Evolutionary conservation across 192 early-diverging fungal species (phyloP), one percentile per base, ranked within the genome.

Genomic region (Backusella psychrophila): DNA sequence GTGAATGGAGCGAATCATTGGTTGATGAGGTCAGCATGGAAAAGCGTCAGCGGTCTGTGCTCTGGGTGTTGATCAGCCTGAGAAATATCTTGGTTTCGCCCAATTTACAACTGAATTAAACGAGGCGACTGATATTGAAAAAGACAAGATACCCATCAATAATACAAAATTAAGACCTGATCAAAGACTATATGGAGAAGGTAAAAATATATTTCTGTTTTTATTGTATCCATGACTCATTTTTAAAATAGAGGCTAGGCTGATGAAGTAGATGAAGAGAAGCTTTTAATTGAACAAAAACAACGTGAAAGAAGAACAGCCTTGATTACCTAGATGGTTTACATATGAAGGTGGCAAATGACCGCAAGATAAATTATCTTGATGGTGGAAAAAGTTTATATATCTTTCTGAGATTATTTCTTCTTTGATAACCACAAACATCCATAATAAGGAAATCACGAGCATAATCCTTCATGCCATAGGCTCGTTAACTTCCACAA

Each of bases 151-250:
- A 56, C 96, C 96, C n/a, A 89, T 79, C 66, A 99, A 96, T 4
- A 96, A 99, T 82, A 97, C 97, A 19, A 86, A 96, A 7, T 93
- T 92, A 81, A 87, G 97, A 17, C 91, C 95, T 26, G 97, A 99
- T 83, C 97, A 99, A 86, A 83, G 91, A 23, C 81, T 95, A 73
- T 96, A 94, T 83, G 96, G 97, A 83, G 81, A 91, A 77, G 75
- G 80, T 59, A 7, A 1, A 38, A 1, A 9, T 9, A 38, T 9
- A 9, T 38, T 9, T 9, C 9, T 38, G 0, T 5, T 71, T 15
- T 29, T 46, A 19, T 53, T 44, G 42, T 44, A 44, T 38, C 6
- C 8, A 38, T 44, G 4, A 4, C 42, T 49, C 1, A 68, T 72
- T 75, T 19, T 4, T 6, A 33, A 56, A 33, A 39, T 35, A 17